Base-by-base conservation (phyloP, 23 red algal species). In the Pyropia haitanensis region DNA sequence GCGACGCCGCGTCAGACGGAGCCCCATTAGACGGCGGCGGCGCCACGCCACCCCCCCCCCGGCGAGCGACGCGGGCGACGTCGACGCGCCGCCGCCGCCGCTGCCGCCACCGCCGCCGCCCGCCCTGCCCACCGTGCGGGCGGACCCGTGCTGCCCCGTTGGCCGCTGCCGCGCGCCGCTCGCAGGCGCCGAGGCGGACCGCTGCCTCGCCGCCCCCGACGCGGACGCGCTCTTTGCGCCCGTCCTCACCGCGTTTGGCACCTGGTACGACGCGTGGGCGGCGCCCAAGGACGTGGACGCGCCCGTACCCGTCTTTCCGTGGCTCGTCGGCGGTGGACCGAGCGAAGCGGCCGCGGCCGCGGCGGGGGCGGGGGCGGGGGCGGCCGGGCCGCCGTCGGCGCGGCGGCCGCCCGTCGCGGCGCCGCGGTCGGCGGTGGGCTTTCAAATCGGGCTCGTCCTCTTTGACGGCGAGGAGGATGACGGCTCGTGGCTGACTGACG, bases 81-180 rank as follows among this genome's bases (percentile, higher is more conserved):
- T 46, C 0, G 39, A 13, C 39, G 13, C 10, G 39, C 8, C 39
- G 4, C 7, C 39, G 39, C 39, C 4, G 10, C n/a, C n/a, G n/a
- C n/a, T n/a, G n/a, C n/a, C 10, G 39, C 8, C 39, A 0, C 7
- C 39, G 39, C 39, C 4, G 10, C 39, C 39, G 10, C 39, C 39
- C 5, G 0, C 39, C 8, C 10, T 46, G 2, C 39, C 39, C 8
- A 46, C 5, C 39, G 39, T 46, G 39, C 39, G 39, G 39, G 39
- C 39, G 10, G 39, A 46, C 39, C 39, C 39, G 1, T 46, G 2
- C 63, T 79, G 75, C 18, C 50, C 27, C 31, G 61, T 71, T 29
- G 21, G 27, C 13, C 68, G 58, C 14, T 84, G 79, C 51, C 32
- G 25, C 13, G 80, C 80, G 14, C 80, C 80, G 53, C 46, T 85